Conservation (phyloP, 78 protist species). For the Capsaspora owczarzaki region DNA sequence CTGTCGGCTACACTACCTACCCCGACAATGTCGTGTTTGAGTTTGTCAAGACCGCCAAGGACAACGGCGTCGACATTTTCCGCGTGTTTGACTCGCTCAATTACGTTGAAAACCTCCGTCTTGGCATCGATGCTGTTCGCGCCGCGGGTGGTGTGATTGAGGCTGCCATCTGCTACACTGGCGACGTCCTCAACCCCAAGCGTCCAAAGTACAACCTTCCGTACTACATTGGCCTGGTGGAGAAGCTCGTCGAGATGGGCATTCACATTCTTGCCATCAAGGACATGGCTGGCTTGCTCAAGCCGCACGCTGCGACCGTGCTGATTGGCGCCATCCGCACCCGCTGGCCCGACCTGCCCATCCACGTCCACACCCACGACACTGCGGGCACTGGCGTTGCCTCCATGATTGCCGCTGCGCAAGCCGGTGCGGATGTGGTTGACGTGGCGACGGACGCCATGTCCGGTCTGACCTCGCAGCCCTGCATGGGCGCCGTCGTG, state of each 20-base stretch:
- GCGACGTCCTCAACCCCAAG: conserved; percentile 50
- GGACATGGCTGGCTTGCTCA: conserved; percentile 85
- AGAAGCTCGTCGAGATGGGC: conserved; percentile 29
- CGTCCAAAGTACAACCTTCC: conserved; percentile 62
- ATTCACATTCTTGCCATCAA: conserved; percentile 61
- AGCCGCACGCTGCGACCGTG: conserved; percentile 41
- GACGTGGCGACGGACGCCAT: conserved; percentile 66
- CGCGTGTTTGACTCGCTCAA: conserved; percentile 88
- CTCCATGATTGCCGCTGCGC: conserved; percentile 36
- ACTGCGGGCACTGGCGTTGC: conserved; percentile 67
- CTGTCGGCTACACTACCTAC: conserved; percentile 83
- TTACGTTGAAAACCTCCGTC: conserved; percentile 53
- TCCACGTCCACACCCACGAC: conserved; percentile 86
- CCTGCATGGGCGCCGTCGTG: conserved; percentile 58
- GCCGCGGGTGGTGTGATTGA: conserved; percentile 73
- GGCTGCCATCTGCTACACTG: conserved; percentile 66
- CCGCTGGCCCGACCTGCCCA: conserved; percentile 56
- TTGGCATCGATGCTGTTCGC: conserved; percentile 69
- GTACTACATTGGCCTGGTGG: conserved; percentile 65
- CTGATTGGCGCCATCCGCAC: conserved; percentile 29
- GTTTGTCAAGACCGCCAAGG: conserved; percentile 39
- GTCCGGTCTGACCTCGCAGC: conserved; percentile 77
- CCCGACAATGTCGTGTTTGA: conserved; percentile 80
- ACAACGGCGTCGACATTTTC: conserved; percentile 74
- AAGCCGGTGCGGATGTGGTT: conserved; percentile 68